Base-by-base conservation (phyloP, 495 filamentous ascomycete species). In the Alectoria sarmentosa region DNA sequence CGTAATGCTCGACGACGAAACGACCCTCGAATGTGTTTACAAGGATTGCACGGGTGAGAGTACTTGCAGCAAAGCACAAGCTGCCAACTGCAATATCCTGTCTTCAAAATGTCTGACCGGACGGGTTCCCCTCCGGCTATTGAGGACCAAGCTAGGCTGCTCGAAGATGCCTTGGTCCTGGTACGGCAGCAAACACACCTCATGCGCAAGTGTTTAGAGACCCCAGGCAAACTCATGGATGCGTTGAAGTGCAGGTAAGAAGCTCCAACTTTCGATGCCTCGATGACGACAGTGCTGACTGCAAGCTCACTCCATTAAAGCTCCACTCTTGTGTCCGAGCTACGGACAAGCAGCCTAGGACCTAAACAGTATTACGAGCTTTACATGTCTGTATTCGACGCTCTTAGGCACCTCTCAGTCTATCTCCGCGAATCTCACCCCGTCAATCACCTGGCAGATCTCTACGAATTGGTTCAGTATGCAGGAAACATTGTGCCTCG, bases 291-390 rank as follows among this genome's bases (percentile, higher is more conserved):
- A n/a, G 58, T 61, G 57, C 61, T 67, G 60, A 64, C 41, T 48
- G 28, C 52, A 56, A 62, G 41, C 38, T 49, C 17, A 36, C 23
- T 15, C 54, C 21, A 26, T 66, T n/a, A 61, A 67, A 98, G 94
- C 77, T 98, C 95, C 38, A 98, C 94, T 49, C 84, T 98, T 46
- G 95, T 98, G 63, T 96, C 95, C 38, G 94, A 98, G 77, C 84
- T 98, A 58, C 90, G 94, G 72, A 98, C 94, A 19, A 93, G 92
- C 74, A 96, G 89, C 69, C 82, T 98, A 30, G 90, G 94, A 9
- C 94, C 94, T 5, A 98, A 98, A 73, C 94, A 98, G 75, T 98
- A 98, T 80, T 98, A 98, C 76, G 94, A 98, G 76, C 84, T 98
- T 65, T 98, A 98, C 80, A 98, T 98, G 94, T 84, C 93, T 66